phyloP scores from a whole-genome alignment of 306 rosid species.

The Chamaecrista fasciculata region DNA sequence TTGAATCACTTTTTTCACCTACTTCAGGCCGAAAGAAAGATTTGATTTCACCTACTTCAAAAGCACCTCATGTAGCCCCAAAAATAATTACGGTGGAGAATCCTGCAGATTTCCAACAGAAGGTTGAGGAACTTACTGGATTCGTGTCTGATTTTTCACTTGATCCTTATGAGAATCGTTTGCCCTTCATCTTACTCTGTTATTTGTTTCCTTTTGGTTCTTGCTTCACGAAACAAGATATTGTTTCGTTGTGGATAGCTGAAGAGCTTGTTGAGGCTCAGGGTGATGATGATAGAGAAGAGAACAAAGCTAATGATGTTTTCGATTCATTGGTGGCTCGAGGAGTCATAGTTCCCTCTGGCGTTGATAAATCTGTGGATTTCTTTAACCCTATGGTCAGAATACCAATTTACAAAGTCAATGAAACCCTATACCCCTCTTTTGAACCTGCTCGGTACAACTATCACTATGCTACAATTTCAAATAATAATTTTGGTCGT shows the following conservation, averaged over 20 bases:
- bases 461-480: not conserved
- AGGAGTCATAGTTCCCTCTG: not conserved
- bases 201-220: conserved; percentile 21
- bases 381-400: not conserved
- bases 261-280: conserved; percentile 17
- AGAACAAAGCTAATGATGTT: not conserved
- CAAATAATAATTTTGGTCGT: not conserved
- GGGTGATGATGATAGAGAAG: not conserved
- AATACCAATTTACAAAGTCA: not conserved
- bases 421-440: no score
- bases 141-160: no score
- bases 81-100: no score
- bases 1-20: no score
- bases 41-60: no score
- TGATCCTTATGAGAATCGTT: no score
- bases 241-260: conserved; percentile 26
- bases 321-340: not conserved
- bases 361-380: not conserved
- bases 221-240: conserved; percentile 11
- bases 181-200: no score
- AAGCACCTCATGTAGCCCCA: no score
- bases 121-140: no score
- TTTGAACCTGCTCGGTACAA: not conserved
- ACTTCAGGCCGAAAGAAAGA: no score
- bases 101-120: no score